These are phyloP conservation scores for Rhodotorula sp. DNA, from an alignment of 1,284 basidiomycete genomes.

Conservation along the genomic window DNA sequence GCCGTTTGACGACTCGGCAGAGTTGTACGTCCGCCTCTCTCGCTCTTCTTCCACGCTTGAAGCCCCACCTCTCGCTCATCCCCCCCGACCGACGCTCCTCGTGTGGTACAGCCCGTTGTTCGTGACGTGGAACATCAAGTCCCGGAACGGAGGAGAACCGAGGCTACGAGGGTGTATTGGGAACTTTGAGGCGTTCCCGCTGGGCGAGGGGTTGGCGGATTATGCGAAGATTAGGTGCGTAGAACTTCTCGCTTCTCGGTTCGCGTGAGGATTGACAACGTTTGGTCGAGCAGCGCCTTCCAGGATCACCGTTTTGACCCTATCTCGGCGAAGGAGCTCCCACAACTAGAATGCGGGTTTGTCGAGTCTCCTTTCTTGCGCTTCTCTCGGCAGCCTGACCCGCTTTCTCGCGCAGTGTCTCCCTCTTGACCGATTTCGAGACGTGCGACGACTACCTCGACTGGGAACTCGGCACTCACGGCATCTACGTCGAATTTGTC, in stretches of 20 bases:
- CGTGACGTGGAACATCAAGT: slow-evolving; percentile 84
- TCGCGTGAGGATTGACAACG: not conserved
- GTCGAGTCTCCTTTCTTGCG: slow-evolving; percentile 44
- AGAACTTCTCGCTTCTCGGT: not conserved
- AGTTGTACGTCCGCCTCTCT: slow-evolving; percentile 37
- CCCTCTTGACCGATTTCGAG: slow-evolving; percentile 89
- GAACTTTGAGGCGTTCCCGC: slow-evolving; percentile 75
- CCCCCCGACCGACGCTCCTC: not conserved
- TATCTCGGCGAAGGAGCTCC: slow-evolving; percentile 73
- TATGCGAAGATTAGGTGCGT: slow-evolving; percentile 78
- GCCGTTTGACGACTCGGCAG: slow-evolving; percentile 36
- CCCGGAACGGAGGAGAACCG: slow-evolving; percentile 53
- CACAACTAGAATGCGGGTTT: slow-evolving; percentile 78
- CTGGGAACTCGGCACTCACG: slow-evolving; percentile 89
- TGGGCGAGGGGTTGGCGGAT: slow-evolving; percentile 75
- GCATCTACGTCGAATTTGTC: slow-evolving; percentile 83
- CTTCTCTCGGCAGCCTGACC: not conserved
- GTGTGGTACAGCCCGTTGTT: slow-evolving; percentile 75
- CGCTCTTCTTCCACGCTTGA: not conserved
- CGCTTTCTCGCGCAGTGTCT: slow-evolving; percentile 60
- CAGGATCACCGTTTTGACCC: slow-evolving; percentile 57
- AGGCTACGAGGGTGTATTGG: slow-evolving; percentile 91
- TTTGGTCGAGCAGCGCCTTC: slow-evolving; percentile 48
- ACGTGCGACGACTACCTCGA: slow-evolving; percentile 79
- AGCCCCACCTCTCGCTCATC: not conserved